Conservation (phyloP, 345 rosid species). For the Gossypium anomalum region DNA sequence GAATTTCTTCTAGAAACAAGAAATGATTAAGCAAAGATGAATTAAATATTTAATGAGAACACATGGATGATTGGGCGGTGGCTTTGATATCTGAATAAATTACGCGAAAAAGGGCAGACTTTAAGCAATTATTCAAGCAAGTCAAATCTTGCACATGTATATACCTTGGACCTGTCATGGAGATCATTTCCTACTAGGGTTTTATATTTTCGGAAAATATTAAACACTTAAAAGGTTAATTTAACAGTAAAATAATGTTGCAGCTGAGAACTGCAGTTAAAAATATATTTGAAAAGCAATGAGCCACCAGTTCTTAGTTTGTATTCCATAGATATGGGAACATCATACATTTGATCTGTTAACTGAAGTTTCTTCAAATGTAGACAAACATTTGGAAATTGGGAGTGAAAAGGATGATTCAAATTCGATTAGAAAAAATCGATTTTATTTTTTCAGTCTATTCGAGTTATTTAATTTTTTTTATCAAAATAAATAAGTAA, state of each 20-base stretch:
- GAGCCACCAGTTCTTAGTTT: too few species aligned
- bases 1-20: neutral
- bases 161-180: neutral
- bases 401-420: too few species aligned
- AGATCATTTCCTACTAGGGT: neutral
- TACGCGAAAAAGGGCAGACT: neutral
- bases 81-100: neutral
- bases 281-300: too few species aligned
- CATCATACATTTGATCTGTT: neutral
- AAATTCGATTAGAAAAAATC: too few species aligned
- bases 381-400: neutral
- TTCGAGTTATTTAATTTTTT: too few species aligned
- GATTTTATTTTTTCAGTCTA: rapidly evolving
- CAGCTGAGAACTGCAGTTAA: too few species aligned
- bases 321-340: neutral
- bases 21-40: neutral
- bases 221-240: too few species aligned
- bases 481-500: too few species aligned
- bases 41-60: neutral
- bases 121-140: neutral
- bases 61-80: neutral
- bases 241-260: too few species aligned
- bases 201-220: neutral
- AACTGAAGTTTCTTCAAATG: neutral
- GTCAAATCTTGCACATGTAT: neutral